A percentile compares a stretch with the other conserved stretches of the same genome.
Evolutionary conservation across 257 asterid species (phyloP).

Genomic region (Oldenlandia corymbosa): DNA sequence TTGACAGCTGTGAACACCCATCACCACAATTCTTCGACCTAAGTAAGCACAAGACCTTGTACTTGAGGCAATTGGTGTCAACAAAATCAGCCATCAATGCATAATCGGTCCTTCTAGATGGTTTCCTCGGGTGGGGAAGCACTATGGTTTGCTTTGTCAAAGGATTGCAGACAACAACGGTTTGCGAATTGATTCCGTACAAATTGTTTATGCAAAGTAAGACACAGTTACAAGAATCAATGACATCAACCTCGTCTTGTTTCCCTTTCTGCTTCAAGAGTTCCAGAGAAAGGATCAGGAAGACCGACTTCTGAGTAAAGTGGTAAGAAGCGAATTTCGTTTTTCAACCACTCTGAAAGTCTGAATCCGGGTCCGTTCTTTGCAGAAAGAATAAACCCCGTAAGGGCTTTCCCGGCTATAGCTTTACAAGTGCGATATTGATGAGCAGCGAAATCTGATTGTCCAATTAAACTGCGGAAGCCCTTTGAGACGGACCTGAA

Average conservation of each 20-base stretch:
- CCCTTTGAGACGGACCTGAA: not conserved
- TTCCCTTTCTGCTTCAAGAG: not conserved
- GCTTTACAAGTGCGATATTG: not conserved
- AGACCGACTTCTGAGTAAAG: not conserved
- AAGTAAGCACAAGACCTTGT: not conserved
- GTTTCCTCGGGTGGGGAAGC: not conserved
- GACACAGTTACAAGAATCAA: conserved; percentile 12
- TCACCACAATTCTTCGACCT: not conserved
- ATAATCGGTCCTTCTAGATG: not conserved
- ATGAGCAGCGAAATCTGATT: not conserved
- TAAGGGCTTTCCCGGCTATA: not conserved
- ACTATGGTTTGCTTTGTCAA: not conserved
- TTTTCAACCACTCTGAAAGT: no score
- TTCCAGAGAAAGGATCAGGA: not conserved
- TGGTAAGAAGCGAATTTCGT: not conserved
- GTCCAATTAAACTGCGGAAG: not conserved
- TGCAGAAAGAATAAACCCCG: not conserved
- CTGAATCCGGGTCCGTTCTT: no score
- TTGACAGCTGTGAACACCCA: not conserved
- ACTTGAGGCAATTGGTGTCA: not conserved
- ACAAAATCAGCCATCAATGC: not conserved
- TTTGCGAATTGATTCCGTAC: not conserved
- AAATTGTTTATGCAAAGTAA: not conserved
- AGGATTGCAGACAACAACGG: conserved; percentile 4
- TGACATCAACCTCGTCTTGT: not conserved